These are phyloP conservation scores for Lathyrus oleraceus DNA, from an alignment of 306 rosid genomes.

Conservation along the genomic window DNA sequence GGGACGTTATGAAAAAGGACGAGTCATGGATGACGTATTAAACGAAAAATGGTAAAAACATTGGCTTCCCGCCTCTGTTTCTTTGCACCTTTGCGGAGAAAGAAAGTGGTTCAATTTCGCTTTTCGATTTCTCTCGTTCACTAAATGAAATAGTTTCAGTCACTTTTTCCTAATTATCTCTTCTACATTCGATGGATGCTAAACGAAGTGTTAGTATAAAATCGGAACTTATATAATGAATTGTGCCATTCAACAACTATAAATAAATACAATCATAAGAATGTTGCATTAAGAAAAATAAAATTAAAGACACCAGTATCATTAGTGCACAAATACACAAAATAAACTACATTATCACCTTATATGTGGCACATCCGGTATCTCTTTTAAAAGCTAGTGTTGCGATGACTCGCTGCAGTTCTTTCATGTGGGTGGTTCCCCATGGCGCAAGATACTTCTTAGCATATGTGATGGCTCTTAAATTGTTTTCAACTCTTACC, in stretches of 20 bases:
- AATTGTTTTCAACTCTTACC: constrained; percentile 84
- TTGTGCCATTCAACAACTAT: constrained; percentile 22
- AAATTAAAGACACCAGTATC: constrained; percentile 1
- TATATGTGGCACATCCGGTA: constrained; percentile 78
- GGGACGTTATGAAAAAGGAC: not conserved
- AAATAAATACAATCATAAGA: constrained; percentile 16
- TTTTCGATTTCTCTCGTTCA: not conserved
- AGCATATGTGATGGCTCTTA: constrained; percentile 84
- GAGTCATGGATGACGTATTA: not conserved
- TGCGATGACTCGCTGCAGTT: constrained; percentile 82
- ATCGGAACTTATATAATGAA: constrained; percentile 8
- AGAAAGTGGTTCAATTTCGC: not conserved
- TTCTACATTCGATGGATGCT: not conserved
- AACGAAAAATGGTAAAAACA: not conserved
- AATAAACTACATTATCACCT: constrained; percentile 52
- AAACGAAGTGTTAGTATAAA: not conserved
- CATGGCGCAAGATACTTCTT: constrained; percentile 83
- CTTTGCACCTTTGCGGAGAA: not conserved
- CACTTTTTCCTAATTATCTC: not conserved
- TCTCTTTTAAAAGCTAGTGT: constrained; percentile 83
- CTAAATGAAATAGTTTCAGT: not conserved
- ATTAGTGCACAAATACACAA: constrained; percentile 7
- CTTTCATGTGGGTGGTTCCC: constrained; percentile 86
- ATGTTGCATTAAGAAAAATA: not conserved
- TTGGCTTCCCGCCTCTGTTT: not conserved